Evolutionary conservation across 768 basidiomycete species (phyloP).

Genomic region (Tulasnella sp.): DNA sequence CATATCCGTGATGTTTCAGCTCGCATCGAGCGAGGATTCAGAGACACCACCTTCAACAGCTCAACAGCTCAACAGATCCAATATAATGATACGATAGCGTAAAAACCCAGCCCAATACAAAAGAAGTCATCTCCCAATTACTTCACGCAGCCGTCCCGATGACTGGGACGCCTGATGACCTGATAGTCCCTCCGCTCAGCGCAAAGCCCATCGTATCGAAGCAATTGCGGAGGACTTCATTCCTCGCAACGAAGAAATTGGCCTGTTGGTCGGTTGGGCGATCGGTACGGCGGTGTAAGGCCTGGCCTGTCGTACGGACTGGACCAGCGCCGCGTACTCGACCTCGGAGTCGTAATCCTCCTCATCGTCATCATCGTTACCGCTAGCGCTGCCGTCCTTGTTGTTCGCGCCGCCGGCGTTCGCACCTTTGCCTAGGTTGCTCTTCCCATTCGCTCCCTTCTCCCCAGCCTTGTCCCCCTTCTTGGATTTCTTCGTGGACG

Average conservation of each 20-base stretch:
- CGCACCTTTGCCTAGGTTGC: not conserved
- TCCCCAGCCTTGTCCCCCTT: constrained; percentile 42
- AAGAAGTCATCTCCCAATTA: no score
- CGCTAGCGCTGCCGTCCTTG: not conserved
- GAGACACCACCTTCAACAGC: no score
- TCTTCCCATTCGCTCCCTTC: constrained; percentile 5
- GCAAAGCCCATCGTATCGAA: constrained; percentile 15
- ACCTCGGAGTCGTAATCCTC: constrained; percentile 18
- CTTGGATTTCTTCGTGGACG: constrained; percentile 44
- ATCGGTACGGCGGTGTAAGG: constrained; percentile 9
- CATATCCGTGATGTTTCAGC: no score
- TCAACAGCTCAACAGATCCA: no score
- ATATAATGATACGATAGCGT: no score
- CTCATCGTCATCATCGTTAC: constrained; percentile 12
- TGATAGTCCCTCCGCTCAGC: constrained; percentile 3
- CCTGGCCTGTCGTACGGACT: constrained; percentile 1
- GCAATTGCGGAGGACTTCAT: constrained; percentile 18
- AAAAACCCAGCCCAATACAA: no score
- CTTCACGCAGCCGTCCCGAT: no score
- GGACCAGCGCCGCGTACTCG: constrained; percentile 13
- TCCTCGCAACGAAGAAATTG: constrained; percentile 17
- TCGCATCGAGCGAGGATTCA: no score
- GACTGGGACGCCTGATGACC: no score
- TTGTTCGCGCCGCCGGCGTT: not conserved
- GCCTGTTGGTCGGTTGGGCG: constrained; percentile 7